Evolutionary conservation across 2,329 filamentous ascomycete species (phyloP), one percentile per base, ranked within the genome.

Genomic region (Ceratocystis cubensis): DNA sequence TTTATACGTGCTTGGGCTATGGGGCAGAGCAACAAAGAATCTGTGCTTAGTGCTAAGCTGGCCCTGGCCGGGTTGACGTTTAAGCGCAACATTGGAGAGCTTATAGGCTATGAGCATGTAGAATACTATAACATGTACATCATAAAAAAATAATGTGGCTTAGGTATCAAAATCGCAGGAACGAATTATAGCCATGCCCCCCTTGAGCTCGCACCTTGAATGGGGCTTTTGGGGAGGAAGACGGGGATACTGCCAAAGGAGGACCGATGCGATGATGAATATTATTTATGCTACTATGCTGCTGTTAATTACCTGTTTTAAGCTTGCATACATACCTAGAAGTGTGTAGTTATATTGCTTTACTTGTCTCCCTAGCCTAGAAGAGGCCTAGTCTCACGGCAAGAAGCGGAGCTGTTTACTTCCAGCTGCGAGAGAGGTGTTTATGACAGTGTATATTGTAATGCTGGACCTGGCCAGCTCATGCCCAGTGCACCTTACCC

Each of bases 1-100:
- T 59, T 37, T 37, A 59, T 59, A 59, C 53, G 53, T 59, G 53
- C 53, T 37, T 59, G 28, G 33, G 28, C 15, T 59, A 59, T 59
- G 53, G 53, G 25, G 53, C 28, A 17, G 53, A 25, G 53, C 53
- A 59, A n/a, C 53, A 30, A 59, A n/a, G 28, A 59, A 59, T 59
- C 53, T 59, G 53, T 33, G 53, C 25, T 59, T 59, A 20, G 25
- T 59, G 53, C 53, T 59, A 33, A 33, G 53, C 6, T 59, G n/a
- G 53, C 28, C 7, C 53, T 17, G 28, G 15, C 17, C 53, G 53
- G 53, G 28, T 37, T 59, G 53, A 59, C 25, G 28, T 59, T 59
- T 59, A 33, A 30, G 53, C 53, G 28, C 53, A 33, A 17, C 53
- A n/a, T 30, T 7, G 17, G n/a, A 33, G 10, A 33, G 53, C 1